Conservation (phyloP, 2,329 filamentous ascomycete species). For the Colletotrichum spinosum region DNA sequence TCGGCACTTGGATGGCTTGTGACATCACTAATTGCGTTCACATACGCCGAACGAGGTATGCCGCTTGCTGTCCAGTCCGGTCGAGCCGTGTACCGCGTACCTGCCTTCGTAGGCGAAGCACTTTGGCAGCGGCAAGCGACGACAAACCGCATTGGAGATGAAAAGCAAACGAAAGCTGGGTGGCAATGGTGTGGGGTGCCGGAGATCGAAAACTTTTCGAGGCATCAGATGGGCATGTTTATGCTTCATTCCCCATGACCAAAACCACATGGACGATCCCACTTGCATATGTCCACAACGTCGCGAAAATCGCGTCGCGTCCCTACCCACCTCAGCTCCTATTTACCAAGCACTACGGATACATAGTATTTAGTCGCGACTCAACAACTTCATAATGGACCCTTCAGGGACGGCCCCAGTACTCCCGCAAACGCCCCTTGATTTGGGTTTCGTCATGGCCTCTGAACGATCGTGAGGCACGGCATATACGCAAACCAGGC, state of each 20-base stretch:
- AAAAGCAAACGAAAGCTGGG: background rate
- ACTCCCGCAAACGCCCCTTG: constrained; percentile 4
- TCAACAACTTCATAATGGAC: constrained; percentile 8
- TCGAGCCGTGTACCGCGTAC: no score
- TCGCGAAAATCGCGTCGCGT: constrained; percentile 29
- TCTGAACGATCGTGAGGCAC: background rate
- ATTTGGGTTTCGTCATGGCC: background rate
- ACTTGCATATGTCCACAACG: constrained; percentile 17
- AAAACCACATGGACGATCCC: constrained; percentile 25
- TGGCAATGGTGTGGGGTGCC: background rate
- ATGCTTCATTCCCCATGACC: constrained; percentile 4
- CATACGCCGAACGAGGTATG: no score
- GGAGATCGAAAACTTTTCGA: background rate
- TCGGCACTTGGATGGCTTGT: constrained; percentile 32
- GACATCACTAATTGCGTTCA: constrained; percentile 22
- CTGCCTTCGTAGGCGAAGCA: no score
- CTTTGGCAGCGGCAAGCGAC: background rate
- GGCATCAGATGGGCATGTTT: constrained; percentile 7
- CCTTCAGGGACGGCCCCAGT: constrained; percentile 24
- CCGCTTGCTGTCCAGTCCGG: no score
- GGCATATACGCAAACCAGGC: background rate
- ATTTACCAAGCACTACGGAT: background rate
- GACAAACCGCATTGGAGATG: background rate
- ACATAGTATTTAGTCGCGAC: background rate
- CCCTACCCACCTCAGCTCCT: constrained; percentile 11